Evolutionary conservation across 306 rosid genomes (phyloP), one percentile per base, ranked within the genome.

Genomic region (Cercis canadensis): DNA sequence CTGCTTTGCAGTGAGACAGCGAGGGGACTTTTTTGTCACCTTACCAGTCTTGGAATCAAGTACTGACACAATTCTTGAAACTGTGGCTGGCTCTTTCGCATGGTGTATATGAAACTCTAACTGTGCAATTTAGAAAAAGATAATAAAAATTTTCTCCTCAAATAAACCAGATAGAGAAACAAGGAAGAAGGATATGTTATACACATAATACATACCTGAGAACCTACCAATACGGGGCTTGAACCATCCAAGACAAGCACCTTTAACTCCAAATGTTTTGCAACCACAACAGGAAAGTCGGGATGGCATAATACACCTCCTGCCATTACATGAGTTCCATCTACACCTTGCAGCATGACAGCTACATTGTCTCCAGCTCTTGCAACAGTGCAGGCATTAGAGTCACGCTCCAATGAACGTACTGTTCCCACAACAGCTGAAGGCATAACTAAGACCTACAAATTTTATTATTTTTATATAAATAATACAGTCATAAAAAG

Each of bases 261-360:
- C 80, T 86, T 91, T 83, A 94, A 72, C 77, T 89, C 99, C 85
- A 94, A 85, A 78, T 80, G 95, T 60, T 79, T 94, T 57, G 97
- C 85, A 57, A 85, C 65, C 11, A 78, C 63, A 75, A 87, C 91
- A 5, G 97, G 99, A 77, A 89, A 91, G 82, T 84, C 89, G 31
- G 97, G 99, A 82, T 94, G 97, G 81, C 99, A 94, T 31, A 94
- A 84, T 14, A 94, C 97, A 8, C 89, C 97, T 32, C 99, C 99
- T 17, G 97, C 85, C 79, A 70, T 81, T 69, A 91, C 95, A 63
- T 75, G 82, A 74, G 74, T 83, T 47, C 70, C 87, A 62, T 89
- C 96, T 21, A 94, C 78, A 78, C 91, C 97, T 70, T 91, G 90
- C 79, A 94, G 81, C 5, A 80, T 78, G 69, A 94, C 92, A 49